Base-by-base conservation (phyloP, 768 basidiomycete genomes). In the Lentinus tigrinus region DNA sequence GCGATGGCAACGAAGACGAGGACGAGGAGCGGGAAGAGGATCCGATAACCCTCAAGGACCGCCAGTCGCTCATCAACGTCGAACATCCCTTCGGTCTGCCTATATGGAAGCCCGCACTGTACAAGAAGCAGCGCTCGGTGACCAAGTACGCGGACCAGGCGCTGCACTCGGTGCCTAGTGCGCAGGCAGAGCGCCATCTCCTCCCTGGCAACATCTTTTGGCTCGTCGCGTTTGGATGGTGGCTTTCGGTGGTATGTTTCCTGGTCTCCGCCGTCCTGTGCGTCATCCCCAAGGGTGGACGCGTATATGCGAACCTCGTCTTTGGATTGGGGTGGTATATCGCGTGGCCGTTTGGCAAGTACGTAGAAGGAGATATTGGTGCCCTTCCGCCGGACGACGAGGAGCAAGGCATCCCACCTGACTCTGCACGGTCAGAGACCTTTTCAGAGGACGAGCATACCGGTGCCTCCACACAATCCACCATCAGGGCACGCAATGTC, bases 101-200 rank as follows among this genome's bases (percentile, higher is more conserved):
- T 38, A 98, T 99, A 70, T 99, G 97, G 97, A 99, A 99, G 73
- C 97, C 97, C 21, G 97, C 97, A 0, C 74, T 99, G 57, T 99
- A 99, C 85, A 95, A 95, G 75, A 99, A 99, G 71, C 90, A 91
- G 31, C 88, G 97, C 31, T 93, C 95, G 2, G 92, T 99, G 66
- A 98, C 95, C 48, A 92, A 96, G 50, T 85, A 94, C 74, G 97
- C 97, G 37, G 97, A 99, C 72, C 87, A 91, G 57, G 97, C 91
- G 0, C 83, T 99, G 4, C 97, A 99, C 70, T 84, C 90, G 13
- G 81, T 92, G 28, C 97, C 97, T 2, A 96, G 93, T 19, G 90
- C 93, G 2, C 91, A 94, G 61, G 94, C 92, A 2, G 94, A 96
- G 67, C 86, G 93, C 27, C 96, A 98, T 74, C 79, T 98, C 11